These are phyloP conservation scores for Blumeria hordei DNA, from an alignment of 2,329 filamentous ascomycete genomes.

Conservation along the genomic window DNA sequence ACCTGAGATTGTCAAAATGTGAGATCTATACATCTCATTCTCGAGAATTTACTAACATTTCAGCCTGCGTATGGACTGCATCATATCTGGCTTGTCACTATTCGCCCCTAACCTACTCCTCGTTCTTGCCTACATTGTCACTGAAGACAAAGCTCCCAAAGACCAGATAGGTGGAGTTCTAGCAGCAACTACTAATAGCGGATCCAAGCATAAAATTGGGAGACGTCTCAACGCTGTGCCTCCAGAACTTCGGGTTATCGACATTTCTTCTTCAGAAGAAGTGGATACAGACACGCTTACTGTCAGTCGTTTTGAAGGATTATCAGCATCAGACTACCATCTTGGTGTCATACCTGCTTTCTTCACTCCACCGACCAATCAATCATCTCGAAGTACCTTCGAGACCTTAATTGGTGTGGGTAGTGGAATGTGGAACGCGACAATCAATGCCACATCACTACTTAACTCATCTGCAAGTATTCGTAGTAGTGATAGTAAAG, in stretches of 20 bases:
- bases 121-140: conserved; percentile 71
- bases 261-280: conserved; percentile 60
- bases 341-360: conserved; percentile 59
- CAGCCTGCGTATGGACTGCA: conserved; percentile 85
- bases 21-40: conserved; percentile 19
- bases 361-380: conserved; percentile 35
- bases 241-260: conserved; percentile 76
- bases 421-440: conserved; percentile 71
- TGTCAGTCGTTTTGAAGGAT: conserved; percentile 63
- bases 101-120: conserved; percentile 83
- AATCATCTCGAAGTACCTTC: conserved; percentile 44
- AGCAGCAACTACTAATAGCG: conserved; percentile 25
- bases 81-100: conserved; percentile 88
- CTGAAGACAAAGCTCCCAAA: conserved; percentile 18
- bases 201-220: conserved; percentile 38
- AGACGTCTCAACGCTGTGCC: conserved; percentile 57
- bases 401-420: conserved; percentile 51
- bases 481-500: conserved; percentile 30
- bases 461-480: conserved; percentile 75
- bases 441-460: conserved; percentile 63
- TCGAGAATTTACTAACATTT: not conserved
- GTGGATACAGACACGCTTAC: conserved; percentile 69
- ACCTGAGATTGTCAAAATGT: conserved; percentile 85
- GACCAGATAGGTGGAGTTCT: conserved; percentile 17
- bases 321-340: conserved; percentile 82